Base-by-base conservation (phyloP, 352 stramenopile species). In the Pythium apleroticum region DNA sequence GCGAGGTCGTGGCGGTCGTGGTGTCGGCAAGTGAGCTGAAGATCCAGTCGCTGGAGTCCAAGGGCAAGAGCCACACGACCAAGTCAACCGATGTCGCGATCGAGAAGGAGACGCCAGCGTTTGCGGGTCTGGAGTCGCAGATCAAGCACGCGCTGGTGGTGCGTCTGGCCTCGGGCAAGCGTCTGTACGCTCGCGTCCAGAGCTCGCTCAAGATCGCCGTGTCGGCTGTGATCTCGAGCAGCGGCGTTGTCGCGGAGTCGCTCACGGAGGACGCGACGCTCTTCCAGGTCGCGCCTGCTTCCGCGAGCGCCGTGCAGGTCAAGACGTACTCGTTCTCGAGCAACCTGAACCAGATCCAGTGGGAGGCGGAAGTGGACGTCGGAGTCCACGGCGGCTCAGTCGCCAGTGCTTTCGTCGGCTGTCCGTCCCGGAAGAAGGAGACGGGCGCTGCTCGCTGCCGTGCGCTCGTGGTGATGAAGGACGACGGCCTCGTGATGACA, bases 401-500 rank as follows among this genome's bases (percentile, higher is more conserved):
- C 22, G 67, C 70, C 7, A 63, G 68, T 25, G 83, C 69, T 0
- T 92, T 92, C 62, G 70, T 83, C 6, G 79, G 71, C 31, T 91
- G 84, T 33, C 71, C 77, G 4, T 75, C 73, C 45, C 75, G 75
- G 20, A 90, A 88, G 68, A 89, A 89, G 48, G 79, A 89, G 33
- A 57, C 66, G 10, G 59, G 52, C 7, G 56, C 37, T 11, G 66
- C 65, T n/a, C 76, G 69, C 30, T 93, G 84, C 66, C 77, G 67
- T 59, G 81, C 76, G 35, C 57, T 91, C 15, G 33, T 91, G n/a
- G 77, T 91, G 39, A 76, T 93, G 62, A 74, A 88, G 43, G 84
- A 93, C 35, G 84, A 93, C 22, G 83, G 74, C 1, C 61, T 95
- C 15, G 64, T 91, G 25, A 87, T 93, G 71, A 87, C 74, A 20